Base-by-base conservation (phyloP, 345 rosid genomes). In the Conringia planisiliqua region DNA sequence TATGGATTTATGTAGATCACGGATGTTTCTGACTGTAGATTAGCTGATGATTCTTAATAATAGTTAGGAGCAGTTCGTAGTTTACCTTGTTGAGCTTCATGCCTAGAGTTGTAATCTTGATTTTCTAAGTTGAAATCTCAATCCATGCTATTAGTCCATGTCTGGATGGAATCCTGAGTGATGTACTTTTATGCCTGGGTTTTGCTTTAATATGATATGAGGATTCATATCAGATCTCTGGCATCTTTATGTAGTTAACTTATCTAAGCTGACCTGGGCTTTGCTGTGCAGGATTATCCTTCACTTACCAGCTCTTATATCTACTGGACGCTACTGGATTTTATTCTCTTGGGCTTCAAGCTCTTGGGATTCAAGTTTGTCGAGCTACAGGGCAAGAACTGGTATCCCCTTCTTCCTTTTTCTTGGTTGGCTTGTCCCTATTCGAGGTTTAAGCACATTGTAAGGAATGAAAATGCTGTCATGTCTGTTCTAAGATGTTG, bases 311-410 rank as follows among this genome's bases (percentile, higher is more conserved):
- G 82, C 87, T 96, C 73, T 76, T 96, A 76, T 96, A 92, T 82
- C 85, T 96, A 44, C 81, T 96, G 83, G 99, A 96, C 71, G 98
- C 99, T 77, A 92, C 97, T 72, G 90, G 95, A 59, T 96, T 92
- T 83, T 96, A 90, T 82, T 90, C 97, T 65, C 78, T 87, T 10
- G 99, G 96, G 65, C 82, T 96, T 71, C 97, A 96, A 81, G 95
- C 88, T 44, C 95, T 96, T 59, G 96, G 97, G 32, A 62, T 96
- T 72, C 98, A 96, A 82, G 98, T 96, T 74, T 90, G 98, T 83
- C 94, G 99, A 82, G 99, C 98, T 48, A 90, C 99, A 38, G 99
- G 98, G 43, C 98, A 96, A 86, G 99, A 96, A 79, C 83, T 96
- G 97, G 98, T 90, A 89, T 59, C 14, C 18, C 22, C 72, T 83